Percentiles rank a stretch among this genome's conserved stretches.
phyloP scores from a whole-genome alignment of 176 grass and related monocot genomes.

The Musa beccarii region DNA sequence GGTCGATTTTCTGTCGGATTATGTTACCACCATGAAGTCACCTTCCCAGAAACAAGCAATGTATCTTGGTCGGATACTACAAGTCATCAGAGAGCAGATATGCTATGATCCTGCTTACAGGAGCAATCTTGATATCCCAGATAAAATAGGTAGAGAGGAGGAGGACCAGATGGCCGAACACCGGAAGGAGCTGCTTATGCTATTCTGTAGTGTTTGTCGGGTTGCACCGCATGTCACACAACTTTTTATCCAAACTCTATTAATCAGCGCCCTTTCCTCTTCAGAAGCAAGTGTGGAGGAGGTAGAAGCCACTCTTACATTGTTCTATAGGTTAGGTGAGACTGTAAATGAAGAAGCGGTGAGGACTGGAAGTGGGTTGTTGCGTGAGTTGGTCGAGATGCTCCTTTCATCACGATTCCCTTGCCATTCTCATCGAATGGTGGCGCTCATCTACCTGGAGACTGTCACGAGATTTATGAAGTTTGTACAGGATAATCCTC shows the following conservation, averaged over 20 bases:
- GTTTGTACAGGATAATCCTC: conserved; percentile 72
- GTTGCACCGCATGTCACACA: conserved; percentile 64
- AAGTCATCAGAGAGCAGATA: conserved; percentile 68
- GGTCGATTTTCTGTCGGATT: conserved; percentile 81
- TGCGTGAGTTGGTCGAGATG: conserved; percentile 72
- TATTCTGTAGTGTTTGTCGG: conserved; percentile 83
- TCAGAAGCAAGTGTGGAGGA: conserved; percentile 67
- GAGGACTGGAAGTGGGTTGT: conserved; percentile 44
- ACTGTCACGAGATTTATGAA: conserved; percentile 79
- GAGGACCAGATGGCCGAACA: conserved; percentile 80
- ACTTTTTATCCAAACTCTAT: conserved; percentile 59
- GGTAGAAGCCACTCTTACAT: conserved; percentile 65
- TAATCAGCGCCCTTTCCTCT: conserved; percentile 51
- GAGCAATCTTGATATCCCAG: conserved; percentile 64
- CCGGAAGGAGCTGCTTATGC: conserved; percentile 63
- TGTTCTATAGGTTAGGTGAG: conserved; percentile 74
- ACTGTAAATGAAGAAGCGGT: conserved; percentile 61
- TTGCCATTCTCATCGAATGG: conserved; percentile 78
- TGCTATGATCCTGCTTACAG: conserved; percentile 64
- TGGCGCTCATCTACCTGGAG: conserved; percentile 79
- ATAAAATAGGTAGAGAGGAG: conserved; percentile 88
- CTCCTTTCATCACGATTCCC: conserved; percentile 66
- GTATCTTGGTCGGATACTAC: conserved; percentile 60
- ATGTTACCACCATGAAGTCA: conserved; percentile 64
- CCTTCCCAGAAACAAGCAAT: conserved; percentile 64